phyloP scores from a whole-genome alignment of 768 basidiomycete species.

The Leccinellum albellum region DNA sequence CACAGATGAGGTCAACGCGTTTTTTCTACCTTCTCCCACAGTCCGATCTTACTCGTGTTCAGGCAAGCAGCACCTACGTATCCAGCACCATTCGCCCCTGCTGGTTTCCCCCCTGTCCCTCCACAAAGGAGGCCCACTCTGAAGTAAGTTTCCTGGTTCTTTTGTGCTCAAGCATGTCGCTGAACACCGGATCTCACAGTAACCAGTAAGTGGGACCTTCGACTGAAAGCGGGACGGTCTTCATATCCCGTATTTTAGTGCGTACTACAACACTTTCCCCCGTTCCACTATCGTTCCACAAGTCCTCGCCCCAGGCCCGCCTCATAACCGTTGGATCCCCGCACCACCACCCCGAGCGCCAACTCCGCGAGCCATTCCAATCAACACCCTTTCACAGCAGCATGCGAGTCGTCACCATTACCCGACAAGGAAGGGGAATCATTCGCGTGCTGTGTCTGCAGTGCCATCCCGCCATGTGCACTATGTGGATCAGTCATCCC shows the following conservation, averaged over 20 bases:
- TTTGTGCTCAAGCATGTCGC: constrained; percentile 2
- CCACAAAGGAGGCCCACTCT: constrained; percentile 15
- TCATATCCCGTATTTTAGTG: constrained; percentile 15
- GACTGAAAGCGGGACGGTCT: constrained; percentile 4
- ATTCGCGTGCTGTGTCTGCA: constrained; percentile 12
- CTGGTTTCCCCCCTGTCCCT: neutral
- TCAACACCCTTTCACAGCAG: constrained; percentile 1
- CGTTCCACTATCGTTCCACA: constrained; percentile 14
- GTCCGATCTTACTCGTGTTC: neutral
- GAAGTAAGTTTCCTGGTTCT: constrained; percentile 15
- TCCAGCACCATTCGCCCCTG: constrained; percentile 15
- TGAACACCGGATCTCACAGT: constrained; percentile 11
- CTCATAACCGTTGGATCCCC: neutral
- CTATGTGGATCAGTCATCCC: constrained; percentile 13
- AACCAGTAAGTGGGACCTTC: constrained; percentile 23
- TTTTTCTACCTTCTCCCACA: neutral
- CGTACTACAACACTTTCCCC: constrained; percentile 28
- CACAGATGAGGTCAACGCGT: constrained; percentile 13
- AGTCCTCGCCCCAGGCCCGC: neutral
- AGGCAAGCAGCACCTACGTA: constrained; percentile 19
- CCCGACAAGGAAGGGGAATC: neutral
- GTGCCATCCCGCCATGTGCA: constrained; percentile 24
- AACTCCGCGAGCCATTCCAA: constrained; percentile 3
- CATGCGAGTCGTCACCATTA: constrained; percentile 2
- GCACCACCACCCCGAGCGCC: constrained; percentile 4